phyloP scores from a whole-genome alignment of 176 grass and related monocot genomes.

The barley (Hordeum vulgare) region DNA sequence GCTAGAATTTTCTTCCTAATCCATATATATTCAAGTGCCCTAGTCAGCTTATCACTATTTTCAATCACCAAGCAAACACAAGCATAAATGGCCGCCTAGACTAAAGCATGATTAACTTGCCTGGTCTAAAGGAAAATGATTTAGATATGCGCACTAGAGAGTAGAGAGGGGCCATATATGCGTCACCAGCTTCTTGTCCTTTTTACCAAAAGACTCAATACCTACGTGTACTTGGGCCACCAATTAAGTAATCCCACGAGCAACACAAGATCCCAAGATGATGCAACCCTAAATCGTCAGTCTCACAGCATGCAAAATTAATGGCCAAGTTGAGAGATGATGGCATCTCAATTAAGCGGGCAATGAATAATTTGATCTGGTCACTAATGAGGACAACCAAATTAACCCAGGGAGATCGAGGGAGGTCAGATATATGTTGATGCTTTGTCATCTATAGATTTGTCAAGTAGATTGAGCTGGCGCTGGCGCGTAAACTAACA shows the following conservation, averaged over 20 bases:
- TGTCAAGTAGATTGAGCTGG: constrained; percentile 30
- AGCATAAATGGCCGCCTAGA: constrained; percentile 17
- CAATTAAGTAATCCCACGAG: constrained; percentile 43
- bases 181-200: constrained; percentile 39
- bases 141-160: background rate
- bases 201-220: constrained; percentile 56
- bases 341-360: background rate
- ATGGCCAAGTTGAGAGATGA: constrained; percentile 18
- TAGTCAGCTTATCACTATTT: constrained; percentile 10
- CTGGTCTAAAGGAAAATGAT: constrained; percentile 19
- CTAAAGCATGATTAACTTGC: constrained; percentile 4
- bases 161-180: constrained; percentile 28
- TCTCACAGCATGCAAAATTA: constrained; percentile 10
- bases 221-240: constrained; percentile 43
- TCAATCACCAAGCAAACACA: constrained; percentile 22
- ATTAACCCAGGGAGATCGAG: background rate
- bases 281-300: constrained; percentile 47
- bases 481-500: background rate
- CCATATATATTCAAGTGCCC: constrained; percentile 20
- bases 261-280: constrained; percentile 68
- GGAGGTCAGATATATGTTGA: background rate
- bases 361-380: background rate
- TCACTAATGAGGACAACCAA: background rate
- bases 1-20: constrained; percentile 34
- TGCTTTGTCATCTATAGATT: constrained; percentile 33